These are phyloP conservation scores for Aureobasidium sp. DNA, from an alignment of 2,329 filamentous ascomycete species.

Conservation along the genomic window DNA sequence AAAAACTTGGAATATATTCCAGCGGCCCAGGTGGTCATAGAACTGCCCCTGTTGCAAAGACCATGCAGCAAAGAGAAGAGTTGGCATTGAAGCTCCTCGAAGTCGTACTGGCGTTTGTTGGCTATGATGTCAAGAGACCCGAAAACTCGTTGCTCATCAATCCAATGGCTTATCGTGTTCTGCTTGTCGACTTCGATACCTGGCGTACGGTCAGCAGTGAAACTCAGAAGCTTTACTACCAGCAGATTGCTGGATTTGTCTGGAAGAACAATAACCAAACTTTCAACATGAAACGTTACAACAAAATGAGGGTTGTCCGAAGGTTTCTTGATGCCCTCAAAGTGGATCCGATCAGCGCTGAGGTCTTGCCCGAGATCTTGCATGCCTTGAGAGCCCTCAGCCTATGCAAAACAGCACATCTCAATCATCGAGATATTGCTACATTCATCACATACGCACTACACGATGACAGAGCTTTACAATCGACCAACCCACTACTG, in stretches of 20 bases:
- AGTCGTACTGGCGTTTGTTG: constrained; percentile 76
- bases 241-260: constrained; percentile 82
- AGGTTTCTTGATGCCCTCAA: constrained; percentile 85
- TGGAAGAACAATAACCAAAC: constrained; percentile 85
- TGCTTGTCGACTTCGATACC: constrained; percentile 87
- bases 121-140: constrained; percentile 73
- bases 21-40: background rate
- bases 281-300: constrained; percentile 81
- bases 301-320: constrained; percentile 91
- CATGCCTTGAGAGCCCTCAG: constrained; percentile 72
- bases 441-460: constrained; percentile 91
- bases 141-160: constrained; percentile 92
- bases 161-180: constrained; percentile 82
- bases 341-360: constrained; percentile 65
- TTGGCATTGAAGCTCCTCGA: constrained; percentile 59
- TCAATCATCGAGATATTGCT: constrained; percentile 78
- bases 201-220: constrained; percentile 74
- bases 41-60: constrained; percentile 22
- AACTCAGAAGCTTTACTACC: constrained; percentile 85
- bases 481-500: background rate
- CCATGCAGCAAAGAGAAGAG: constrained; percentile 42
- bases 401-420: constrained; percentile 71
- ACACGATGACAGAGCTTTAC: constrained; percentile 46
- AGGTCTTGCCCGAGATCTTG: constrained; percentile 70
- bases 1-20: constrained; percentile 58